Percentiles rank a stretch among this genome's conserved stretches.
Evolutionary conservation across 2,329 filamentous ascomycete species (phyloP).

Genomic region (Coniochaeta sp.): DNA sequence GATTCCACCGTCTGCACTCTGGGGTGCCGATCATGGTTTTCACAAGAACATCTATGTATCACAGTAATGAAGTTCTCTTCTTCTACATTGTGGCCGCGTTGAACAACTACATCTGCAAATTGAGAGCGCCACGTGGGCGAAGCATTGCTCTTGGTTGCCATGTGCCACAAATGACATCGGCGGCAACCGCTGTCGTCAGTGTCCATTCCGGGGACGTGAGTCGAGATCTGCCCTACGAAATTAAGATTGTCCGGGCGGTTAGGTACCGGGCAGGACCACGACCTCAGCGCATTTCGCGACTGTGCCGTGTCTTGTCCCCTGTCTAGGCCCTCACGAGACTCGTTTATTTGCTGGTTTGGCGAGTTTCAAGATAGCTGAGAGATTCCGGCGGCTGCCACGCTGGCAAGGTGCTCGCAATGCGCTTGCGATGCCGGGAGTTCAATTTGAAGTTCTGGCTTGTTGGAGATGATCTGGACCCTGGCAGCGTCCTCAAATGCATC

Average conservation of each 20-base stretch:
- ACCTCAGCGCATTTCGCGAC: background rate
- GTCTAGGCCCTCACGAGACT: background rate
- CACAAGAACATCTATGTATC: no score
- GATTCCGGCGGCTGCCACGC: background rate
- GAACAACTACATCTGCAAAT: background rate
- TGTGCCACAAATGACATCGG: background rate
- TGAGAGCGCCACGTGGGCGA: background rate
- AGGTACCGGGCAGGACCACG: background rate
- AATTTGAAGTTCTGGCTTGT: background rate
- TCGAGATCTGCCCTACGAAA: background rate
- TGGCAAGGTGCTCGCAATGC: no score
- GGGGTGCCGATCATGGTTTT: background rate
- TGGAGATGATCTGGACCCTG: background rate
- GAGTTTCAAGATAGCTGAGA: background rate
- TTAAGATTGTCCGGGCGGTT: constrained; percentile 1
- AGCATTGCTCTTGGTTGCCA: background rate
- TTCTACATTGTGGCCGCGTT: background rate
- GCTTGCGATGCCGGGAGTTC: background rate
- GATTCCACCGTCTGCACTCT: background rate
- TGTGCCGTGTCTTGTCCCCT: background rate
- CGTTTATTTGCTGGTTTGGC: background rate
- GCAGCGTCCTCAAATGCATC: background rate
- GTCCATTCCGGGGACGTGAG: background rate
- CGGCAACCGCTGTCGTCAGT: background rate
- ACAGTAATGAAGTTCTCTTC: background rate